Conservation (phyloP, 108 stramenopile genomes). For the Skeletonema tropicum region DNA sequence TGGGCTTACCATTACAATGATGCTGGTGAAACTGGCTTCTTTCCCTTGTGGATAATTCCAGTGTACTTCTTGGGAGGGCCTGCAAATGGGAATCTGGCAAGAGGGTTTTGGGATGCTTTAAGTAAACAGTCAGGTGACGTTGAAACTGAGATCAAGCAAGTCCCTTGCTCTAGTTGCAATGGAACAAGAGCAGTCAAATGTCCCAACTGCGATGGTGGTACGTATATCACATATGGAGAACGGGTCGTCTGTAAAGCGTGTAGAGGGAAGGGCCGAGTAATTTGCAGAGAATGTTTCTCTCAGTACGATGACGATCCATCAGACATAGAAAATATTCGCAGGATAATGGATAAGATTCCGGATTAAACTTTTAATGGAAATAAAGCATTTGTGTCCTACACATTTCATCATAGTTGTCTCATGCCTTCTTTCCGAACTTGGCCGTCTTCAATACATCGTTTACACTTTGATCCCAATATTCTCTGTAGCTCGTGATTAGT, state of each 20-base stretch:
- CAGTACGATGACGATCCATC: conserved; percentile 72
- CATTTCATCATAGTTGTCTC: neutral
- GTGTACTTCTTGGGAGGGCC: conserved; percentile 90
- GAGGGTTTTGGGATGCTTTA: conserved; percentile 74
- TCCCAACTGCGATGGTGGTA: conserved; percentile 84
- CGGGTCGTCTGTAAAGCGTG: conserved; percentile 70
- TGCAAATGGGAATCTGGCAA: conserved; percentile 84
- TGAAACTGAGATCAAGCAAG: neutral
- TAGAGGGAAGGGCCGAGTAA: conserved; percentile 70
- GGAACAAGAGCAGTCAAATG: conserved; percentile 68
- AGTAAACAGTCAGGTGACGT: conserved; percentile 1
- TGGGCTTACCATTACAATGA: conserved; percentile 85
- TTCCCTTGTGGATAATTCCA: conserved; percentile 86
- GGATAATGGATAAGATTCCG: conserved; percentile 70
- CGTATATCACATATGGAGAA: conserved; percentile 69
- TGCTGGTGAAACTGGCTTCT: conserved; percentile 79
- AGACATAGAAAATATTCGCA: conserved; percentile 77
- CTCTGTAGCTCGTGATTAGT: conserved; percentile 83
- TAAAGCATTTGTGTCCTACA: neutral
- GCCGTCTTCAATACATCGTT: conserved; percentile 74
- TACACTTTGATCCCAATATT: conserved; percentile 90
- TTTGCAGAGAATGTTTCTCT: conserved; percentile 74
- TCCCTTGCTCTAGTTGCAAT: conserved; percentile 59
- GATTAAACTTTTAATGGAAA: conserved; percentile 35
- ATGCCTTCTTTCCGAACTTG: conserved; percentile 58